phyloP scores from a whole-genome alignment of 352 stramenopile species.

The Aphanomyces astaci region DNA sequence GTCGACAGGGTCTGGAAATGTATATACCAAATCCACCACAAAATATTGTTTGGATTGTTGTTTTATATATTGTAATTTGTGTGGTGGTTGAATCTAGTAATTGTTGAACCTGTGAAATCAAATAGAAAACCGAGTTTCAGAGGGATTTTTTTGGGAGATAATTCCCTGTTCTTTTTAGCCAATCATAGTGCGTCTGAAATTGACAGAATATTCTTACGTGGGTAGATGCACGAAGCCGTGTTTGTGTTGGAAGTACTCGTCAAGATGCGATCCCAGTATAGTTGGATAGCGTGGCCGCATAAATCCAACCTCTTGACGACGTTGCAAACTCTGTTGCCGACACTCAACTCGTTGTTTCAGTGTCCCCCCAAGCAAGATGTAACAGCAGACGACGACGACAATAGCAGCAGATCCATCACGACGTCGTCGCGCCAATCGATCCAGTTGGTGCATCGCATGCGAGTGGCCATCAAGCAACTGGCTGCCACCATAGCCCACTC shows the following conservation, averaged over 20 bases:
- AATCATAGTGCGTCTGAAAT: no score
- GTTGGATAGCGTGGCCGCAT: not conserved
- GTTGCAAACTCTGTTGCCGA: not conserved
- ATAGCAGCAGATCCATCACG: not conserved
- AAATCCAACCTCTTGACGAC: not conserved
- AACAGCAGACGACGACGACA: not conserved
- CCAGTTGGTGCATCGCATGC: slow-evolving; percentile 4
- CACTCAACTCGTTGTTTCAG: not conserved
- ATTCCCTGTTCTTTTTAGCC: no score
- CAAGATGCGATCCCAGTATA: not conserved
- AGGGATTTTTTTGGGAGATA: no score
- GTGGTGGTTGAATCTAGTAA: no score
- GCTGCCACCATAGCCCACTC: not conserved
- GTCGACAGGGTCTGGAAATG: no score
- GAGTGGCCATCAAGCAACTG: slow-evolving; percentile 6
- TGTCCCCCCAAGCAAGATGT: not conserved
- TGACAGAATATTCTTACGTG: no score
- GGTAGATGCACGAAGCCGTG: slow-evolving; percentile 11
- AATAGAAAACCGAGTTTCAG: no score
- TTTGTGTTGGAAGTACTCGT: slow-evolving; percentile 10
- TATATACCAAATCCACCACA: no score
- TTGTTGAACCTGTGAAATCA: no score
- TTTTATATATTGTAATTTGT: no score
- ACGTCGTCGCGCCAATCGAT: not conserved
- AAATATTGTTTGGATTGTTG: no score